Evolutionary conservation across 2,329 filamentous ascomycete species (phyloP), one percentile per base, ranked within the genome.

Genomic region (Chrysosporium queenslandicum): DNA sequence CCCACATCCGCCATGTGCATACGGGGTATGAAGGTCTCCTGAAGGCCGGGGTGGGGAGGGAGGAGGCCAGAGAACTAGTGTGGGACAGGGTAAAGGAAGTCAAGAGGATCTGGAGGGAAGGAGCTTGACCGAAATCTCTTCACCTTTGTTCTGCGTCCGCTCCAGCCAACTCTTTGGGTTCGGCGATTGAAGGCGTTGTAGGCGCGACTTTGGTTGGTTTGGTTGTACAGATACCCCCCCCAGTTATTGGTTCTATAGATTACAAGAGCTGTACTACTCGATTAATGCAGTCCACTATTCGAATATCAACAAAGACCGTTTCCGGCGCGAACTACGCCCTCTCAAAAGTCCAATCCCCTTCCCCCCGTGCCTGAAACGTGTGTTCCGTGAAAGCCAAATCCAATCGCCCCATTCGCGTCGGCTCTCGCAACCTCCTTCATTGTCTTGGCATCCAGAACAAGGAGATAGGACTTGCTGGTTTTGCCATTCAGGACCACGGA

Each of bases 371-470:
- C 29, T 7, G 64, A 57, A 51, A 71, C 60, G 63, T 70, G 66
- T 29, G 69, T 65, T 0, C 76, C 77, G 68, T 79, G 76, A 58
- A 80, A 79, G 0, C 76, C 76, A 61, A 79, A 74, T 1, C 68
- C 71, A 56, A 79, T 68, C 1, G 68, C 68, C 0, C 73, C 71
- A 21, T 70, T 63, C 34, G 78, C 69, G 56, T 74, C 68, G 20
- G 77, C 77, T 16, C 74, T 67, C 0, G 75, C 77, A 49, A 77
- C 51, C 59, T 79, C 77, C 20, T 50, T 66, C 65, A 80, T 63
- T 34, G 67, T 67, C 54, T 62, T 72, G 7, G 77, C 76, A 63
- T 75, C 68, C 6, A 80, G 64, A 46, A 73, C 74, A 18, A 79
- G 64, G 25, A 80, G 60, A 59, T 79, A 79, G 45, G 76, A 80